phyloP scores from a whole-genome alignment of 2,329 filamentous ascomycete genomes.

The Hypoxylon rubiginosum region DNA sequence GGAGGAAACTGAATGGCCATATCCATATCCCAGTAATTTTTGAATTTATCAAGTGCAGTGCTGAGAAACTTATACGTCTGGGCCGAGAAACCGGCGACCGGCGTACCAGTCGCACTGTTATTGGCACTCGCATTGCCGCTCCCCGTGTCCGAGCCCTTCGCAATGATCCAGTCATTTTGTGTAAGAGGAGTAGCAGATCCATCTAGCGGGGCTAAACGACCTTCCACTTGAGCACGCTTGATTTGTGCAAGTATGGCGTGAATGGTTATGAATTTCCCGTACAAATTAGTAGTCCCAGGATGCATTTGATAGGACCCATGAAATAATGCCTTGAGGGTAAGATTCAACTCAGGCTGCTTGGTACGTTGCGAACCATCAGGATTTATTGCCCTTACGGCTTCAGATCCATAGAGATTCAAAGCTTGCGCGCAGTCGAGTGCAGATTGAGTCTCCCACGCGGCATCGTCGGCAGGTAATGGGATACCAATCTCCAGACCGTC shows the following conservation, averaged over 20 bases:
- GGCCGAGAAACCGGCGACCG: slow-evolving; percentile 61
- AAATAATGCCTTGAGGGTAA: slow-evolving; percentile 72
- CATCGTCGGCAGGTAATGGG: slow-evolving; percentile 79
- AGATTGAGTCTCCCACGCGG: slow-evolving; percentile 77
- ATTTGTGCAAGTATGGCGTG: slow-evolving; percentile 77
- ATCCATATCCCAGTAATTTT: slow-evolving; percentile 78
- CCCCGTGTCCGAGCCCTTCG: slow-evolving; percentile 56
- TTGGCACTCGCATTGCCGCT: slow-evolving; percentile 60
- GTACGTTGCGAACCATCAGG: slow-evolving; percentile 71
- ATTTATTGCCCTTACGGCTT: slow-evolving; percentile 69
- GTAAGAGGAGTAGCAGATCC: slow-evolving; percentile 68
- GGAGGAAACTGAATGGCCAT: slow-evolving; percentile 76
- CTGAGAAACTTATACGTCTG: slow-evolving; percentile 63
- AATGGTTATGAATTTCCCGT: slow-evolving; percentile 80
- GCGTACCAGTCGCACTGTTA: slow-evolving; percentile 62
- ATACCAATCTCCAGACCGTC: slow-evolving; percentile 74
- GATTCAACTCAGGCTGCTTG: slow-evolving; percentile 74
- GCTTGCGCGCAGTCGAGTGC: slow-evolving; percentile 72
- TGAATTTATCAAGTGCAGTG: slow-evolving; percentile 78
- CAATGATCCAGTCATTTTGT: slow-evolving; percentile 69
- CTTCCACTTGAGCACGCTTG: slow-evolving; percentile 58
- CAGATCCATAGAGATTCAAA: slow-evolving; percentile 72
- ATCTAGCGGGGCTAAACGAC: slow-evolving; percentile 53
- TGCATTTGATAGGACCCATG: slow-evolving; percentile 71
- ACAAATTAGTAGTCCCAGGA: slow-evolving; percentile 76